Base-by-base conservation (phyloP, 495 filamentous ascomycete genomes). In the Neurospora hispaniola region DNA sequence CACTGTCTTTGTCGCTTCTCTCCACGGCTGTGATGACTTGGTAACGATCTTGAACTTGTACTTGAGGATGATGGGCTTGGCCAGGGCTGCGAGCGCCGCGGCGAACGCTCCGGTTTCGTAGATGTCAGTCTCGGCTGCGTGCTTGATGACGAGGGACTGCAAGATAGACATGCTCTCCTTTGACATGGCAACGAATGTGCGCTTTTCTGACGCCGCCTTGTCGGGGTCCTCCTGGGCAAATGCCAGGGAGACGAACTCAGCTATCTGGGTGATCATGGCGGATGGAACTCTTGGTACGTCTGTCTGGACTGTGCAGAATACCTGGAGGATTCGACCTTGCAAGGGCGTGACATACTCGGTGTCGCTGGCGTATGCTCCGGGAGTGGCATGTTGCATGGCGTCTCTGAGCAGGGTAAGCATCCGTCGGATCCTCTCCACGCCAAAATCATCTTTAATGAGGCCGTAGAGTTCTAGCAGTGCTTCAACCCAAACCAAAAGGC, bases 141-240 rank as follows among this genome's bases (percentile, higher is more conserved):
- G 88, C 20, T 86, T 82, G 23, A 88, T 77, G 23, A 94, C 82
- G 39, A 95, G 86, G 69, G 82, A 84, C 75, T 90, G 85, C 0
- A 95, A 79, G 42, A 94, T 85, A 18, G 86, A 84, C 83, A 96
- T 96, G 66, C 90, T 86, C 27, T 88, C 86, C 78, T 91, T 93
- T 0, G 94, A 94, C 77, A 98, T 88, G 20, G 96, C 94, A 69
- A 99, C 88, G 78, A 92, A 98, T 2, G 92, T 94, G 3, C 91
- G 90, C 73, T 85, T 87, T 72, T 81, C 80, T 2, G 80, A 69
- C 5, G 75, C 75, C 4, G 80, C 81, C 70, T 80, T 78, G 27
- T 78, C 74, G 5, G 77, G 42, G 39, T 80, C 74, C 7, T 79
- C 78, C 46, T 80, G 78, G 6, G 80, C 78, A 78, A 91, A 93